Evolutionary conservation across 768 basidiomycete species (phyloP).

Genomic region (Hirschioporus abietinus): DNA sequence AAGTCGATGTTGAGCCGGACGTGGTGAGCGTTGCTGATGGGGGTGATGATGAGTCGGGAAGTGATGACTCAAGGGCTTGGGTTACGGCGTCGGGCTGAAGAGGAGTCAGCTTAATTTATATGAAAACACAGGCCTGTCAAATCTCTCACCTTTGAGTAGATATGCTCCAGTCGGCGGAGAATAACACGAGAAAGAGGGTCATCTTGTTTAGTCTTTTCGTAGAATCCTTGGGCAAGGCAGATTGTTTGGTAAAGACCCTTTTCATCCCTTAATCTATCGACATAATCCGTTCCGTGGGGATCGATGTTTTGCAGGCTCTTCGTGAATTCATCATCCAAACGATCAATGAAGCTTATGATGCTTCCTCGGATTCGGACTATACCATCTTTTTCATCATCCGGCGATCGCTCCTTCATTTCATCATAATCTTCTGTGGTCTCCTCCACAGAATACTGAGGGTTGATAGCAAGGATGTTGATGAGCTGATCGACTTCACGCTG

Average conservation of each 20-base stretch:
- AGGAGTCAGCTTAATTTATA: conserved; percentile 8
- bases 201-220: conserved; percentile 71
- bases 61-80: conserved; percentile 77
- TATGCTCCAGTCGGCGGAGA: conserved; percentile 95
- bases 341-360: conserved; percentile 93
- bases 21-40: conserved; percentile 56
- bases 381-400: conserved; percentile 62
- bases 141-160: conserved; percentile 85
- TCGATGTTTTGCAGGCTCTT: conserved; percentile 97
- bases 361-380: conserved; percentile 88
- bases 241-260: conserved; percentile 91
- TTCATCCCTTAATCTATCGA: conserved; percentile 95
- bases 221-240: conserved; percentile 87
- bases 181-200: conserved; percentile 84
- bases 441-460: conserved; percentile 79
- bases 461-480: conserved; percentile 67
- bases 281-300: conserved; percentile 98
- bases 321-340: conserved; percentile 97
- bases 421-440: conserved; percentile 89
- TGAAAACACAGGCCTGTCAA: neutral
- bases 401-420: conserved; percentile 77
- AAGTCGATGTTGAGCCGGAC: conserved; percentile 55
- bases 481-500: conserved; percentile 87
- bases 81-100: conserved; percentile 87
- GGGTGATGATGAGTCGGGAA: conserved; percentile 50